A percentile compares a stretch with the other conserved stretches of the same genome.
Evolutionary conservation across 441 rosid genomes (phyloP).

Genomic region (Pelargonium hybrid): DNA sequence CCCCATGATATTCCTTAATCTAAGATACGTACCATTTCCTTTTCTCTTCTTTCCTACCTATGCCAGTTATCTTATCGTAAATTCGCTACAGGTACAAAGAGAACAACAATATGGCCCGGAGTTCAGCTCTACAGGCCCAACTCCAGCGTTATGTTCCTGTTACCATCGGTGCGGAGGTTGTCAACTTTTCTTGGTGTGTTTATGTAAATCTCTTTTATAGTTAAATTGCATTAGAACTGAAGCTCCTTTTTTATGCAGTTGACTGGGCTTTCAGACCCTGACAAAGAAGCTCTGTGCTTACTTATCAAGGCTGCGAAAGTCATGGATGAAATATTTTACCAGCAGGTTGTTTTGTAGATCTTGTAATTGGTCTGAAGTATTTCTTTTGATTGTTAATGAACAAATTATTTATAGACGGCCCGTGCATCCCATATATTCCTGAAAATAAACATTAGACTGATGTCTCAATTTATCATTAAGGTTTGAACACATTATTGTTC

Average conservation of each 20-base stretch:
- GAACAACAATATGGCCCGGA: constrained; percentile 33
- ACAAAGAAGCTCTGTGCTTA: constrained; percentile 50
- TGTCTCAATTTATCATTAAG: not conserved
- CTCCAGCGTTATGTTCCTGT: constrained; percentile 65
- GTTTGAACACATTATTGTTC: not conserved
- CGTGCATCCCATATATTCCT: not conserved
- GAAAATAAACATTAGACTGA: not conserved
- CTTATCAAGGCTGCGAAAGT: constrained; percentile 73
- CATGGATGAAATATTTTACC: constrained; percentile 68
- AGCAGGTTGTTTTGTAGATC: constrained; percentile 42
- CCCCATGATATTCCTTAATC: not conserved
- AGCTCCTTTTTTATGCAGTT: constrained; percentile 40
- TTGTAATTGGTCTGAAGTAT: not conserved
- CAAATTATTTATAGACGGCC: not conserved
- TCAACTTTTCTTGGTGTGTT: constrained; percentile 15
- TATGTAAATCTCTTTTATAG: constrained; percentile 13
- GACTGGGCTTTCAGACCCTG: constrained; percentile 54
- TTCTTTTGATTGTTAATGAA: not conserved
- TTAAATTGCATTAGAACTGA: constrained; percentile 5
- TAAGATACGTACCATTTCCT: not conserved
- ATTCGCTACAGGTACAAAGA: constrained; percentile 53
- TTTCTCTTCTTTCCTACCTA: constrained; percentile 4
- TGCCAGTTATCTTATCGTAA: constrained; percentile 18
- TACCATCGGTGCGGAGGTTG: constrained; percentile 64
- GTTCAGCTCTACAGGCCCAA: constrained; percentile 58